Evolutionary conservation across 768 basidiomycete species (phyloP).

Genomic region (Lepiota venenata): DNA sequence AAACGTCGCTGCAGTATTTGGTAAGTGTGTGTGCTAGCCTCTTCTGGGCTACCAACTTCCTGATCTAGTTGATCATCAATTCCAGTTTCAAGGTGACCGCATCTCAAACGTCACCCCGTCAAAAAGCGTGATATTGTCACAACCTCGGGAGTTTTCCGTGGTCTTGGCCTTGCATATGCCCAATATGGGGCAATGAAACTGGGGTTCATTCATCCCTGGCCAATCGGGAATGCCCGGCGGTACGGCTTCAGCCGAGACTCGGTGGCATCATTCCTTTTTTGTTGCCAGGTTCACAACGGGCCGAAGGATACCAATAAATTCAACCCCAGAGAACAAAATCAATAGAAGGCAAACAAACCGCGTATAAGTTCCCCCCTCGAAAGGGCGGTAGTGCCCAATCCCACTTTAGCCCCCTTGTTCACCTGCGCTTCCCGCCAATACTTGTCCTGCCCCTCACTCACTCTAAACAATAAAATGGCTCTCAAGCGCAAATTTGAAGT

Average conservation of each 20-base stretch:
- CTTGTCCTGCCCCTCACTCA: constrained; percentile 12
- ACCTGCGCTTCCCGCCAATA: constrained; percentile 17
- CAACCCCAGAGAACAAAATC: constrained; percentile 13
- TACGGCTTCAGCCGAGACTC: constrained; percentile 17
- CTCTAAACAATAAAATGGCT: constrained; percentile 40
- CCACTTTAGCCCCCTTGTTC: constrained; percentile 13
- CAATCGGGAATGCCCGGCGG: constrained; percentile 24
- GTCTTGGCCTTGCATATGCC: neutral
- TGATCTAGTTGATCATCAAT: constrained; percentile 12
- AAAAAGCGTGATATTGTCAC: constrained; percentile 6
- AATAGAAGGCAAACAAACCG: constrained; percentile 22
- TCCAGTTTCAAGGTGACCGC: constrained; percentile 9
- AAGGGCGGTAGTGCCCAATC: constrained; percentile 5
- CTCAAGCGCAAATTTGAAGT: constrained; percentile 74
- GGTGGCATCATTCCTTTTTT: constrained; percentile 12
- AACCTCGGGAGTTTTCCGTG: neutral
- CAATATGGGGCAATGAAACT: constrained; percentile 16
- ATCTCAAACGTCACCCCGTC: constrained; percentile 4
- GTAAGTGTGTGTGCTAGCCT: constrained; percentile 1
- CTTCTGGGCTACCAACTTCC: constrained; percentile 9
- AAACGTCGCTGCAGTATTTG: neutral
- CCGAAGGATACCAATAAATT: constrained; percentile 16
- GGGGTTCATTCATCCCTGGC: constrained; percentile 22
- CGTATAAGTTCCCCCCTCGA: constrained; percentile 24
- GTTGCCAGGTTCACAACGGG: neutral